Conservation (phyloP, 768 basidiomycete species). For the Cubamyces sp. region DNA sequence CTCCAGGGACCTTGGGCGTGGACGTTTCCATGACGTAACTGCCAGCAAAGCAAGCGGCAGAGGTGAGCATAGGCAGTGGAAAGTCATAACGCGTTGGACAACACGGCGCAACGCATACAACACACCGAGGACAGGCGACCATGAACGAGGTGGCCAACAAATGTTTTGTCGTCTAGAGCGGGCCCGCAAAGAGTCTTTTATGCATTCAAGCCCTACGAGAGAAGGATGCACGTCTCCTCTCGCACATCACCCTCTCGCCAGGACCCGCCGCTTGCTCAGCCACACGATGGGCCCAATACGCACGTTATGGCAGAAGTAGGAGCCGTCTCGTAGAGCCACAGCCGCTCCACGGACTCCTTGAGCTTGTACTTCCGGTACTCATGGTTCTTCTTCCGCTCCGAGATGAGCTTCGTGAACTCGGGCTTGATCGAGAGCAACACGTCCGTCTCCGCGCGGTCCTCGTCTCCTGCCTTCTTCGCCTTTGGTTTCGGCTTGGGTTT, state of each 20-base stretch:
- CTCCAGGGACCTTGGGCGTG: slow-evolving; percentile 37
- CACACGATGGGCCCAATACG: slow-evolving; percentile 14
- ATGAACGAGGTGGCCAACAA: too few relatives aligned
- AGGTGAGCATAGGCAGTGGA: neutral
- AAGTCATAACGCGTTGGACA: neutral
- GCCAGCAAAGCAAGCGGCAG: neutral
- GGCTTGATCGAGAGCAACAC: slow-evolving; percentile 39
- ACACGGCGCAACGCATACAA: neutral
- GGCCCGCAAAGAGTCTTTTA: neutral
- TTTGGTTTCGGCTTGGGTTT: neutral
- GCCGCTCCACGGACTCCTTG: slow-evolving; percentile 32
- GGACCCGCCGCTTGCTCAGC: too few relatives aligned
- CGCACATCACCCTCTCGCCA: too few relatives aligned
- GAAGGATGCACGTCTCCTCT: too few relatives aligned
- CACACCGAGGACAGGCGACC: too few relatives aligned
- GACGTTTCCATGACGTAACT: slow-evolving; percentile 36
- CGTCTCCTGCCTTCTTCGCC: slow-evolving; percentile 6
- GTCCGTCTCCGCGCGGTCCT: slow-evolving; percentile 37
- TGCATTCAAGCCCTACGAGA: neutral
- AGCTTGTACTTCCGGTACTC: slow-evolving; percentile 41
- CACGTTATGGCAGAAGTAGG: slow-evolving; percentile 37
- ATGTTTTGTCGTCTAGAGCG: neutral
- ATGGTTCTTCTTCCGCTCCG: slow-evolving; percentile 40
- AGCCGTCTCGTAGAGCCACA: slow-evolving; percentile 40
- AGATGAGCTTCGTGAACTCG: slow-evolving; percentile 38